Conservation (phyloP, 139 green algal genomes). For the Chlamydomonas sp. region DNA sequence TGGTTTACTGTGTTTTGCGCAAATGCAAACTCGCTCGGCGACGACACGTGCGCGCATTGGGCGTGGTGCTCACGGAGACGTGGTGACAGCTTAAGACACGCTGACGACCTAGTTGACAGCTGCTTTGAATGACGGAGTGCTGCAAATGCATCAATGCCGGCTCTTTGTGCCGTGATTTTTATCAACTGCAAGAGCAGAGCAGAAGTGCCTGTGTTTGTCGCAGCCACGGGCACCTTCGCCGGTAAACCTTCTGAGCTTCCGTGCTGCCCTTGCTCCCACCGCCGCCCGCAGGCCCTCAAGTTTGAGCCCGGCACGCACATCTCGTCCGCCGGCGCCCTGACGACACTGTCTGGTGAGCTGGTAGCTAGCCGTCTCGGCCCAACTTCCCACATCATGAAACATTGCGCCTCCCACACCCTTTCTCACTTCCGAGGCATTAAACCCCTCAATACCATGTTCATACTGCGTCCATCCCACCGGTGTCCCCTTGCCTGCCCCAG, state of each 20-base stretch:
- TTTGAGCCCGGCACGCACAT: conserved; percentile 82
- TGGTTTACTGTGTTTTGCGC: not conserved
- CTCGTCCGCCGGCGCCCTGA: conserved; percentile 75
- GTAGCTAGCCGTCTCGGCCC: not conserved
- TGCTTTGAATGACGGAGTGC: not conserved
- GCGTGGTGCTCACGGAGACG: no score
- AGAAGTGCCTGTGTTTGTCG: no score
- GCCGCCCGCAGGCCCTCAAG: conserved; percentile 25
- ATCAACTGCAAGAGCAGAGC: no score
- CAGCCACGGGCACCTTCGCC: no score
- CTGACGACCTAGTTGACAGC: no score
- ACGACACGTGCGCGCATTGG: no score
- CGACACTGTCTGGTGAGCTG: conserved; percentile 61
- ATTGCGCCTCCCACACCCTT: not conserved
- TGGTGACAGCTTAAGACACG: no score
- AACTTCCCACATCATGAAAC: not conserved
- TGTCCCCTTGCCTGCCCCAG: not conserved
- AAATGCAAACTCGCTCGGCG: no score
- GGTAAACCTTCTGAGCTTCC: no score
- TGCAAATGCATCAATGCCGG: not conserved
- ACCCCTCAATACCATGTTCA: not conserved
- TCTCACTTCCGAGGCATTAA: not conserved
- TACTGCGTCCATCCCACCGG: not conserved
- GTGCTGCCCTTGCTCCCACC: not conserved
- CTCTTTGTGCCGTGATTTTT: not conserved